Evolutionary conservation across 1,284 basidiomycete species (phyloP), one percentile per base, ranked within the genome.

Genomic region (Boletellus deceptivus): DNA sequence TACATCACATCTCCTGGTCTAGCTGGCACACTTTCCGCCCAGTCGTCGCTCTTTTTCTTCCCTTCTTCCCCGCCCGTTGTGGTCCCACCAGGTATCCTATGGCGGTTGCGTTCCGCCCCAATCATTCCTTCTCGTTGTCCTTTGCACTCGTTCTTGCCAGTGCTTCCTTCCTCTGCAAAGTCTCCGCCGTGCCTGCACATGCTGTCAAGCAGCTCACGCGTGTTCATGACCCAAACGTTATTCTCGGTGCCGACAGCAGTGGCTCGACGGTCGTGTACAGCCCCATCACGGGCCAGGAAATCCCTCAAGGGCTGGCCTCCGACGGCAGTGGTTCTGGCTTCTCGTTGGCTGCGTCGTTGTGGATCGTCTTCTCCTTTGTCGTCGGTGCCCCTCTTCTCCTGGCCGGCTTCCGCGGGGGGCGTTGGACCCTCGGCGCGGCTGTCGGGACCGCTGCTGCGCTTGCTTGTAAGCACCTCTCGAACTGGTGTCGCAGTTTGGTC

Each of bases 281-380:
- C 54, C 67, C 78, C 4, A 22, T 37, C 24, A 79, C 78, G 0
- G 64, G 69, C 16, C 58, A 71, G 40, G 47, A 63, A 24, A 72
- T 85, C 16, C 64, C 75, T 3, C 84, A 86, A 64, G 78, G 77
- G 0, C 49, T 70, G 6, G 83, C 78, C 3, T 73, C 79, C 3
- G 84, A 86, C 59, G 84, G 83, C 7, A 71, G 76, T 40, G 84
- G 84, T 8, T 57, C 60, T 2, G 76, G 70, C 27, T 78, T 78
- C 55, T 70, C 75, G 44, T 54, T 69, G 2, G 64, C 79, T 22
- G 79, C 82, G 2, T 50, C 82, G 17, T 59, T 84, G 16, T 86
- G 84, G 84, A 73, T 84, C 9, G 67, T 60, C 11, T 82, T 79
- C 55, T 74, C 71, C 24, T 71, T 82, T 49, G 53, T 70, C 9